Evolutionary conservation across 1,139 yeast genomes (phyloP), one percentile per base, ranked within the genome.

Genomic region (Kodamaea alishanica): DNA sequence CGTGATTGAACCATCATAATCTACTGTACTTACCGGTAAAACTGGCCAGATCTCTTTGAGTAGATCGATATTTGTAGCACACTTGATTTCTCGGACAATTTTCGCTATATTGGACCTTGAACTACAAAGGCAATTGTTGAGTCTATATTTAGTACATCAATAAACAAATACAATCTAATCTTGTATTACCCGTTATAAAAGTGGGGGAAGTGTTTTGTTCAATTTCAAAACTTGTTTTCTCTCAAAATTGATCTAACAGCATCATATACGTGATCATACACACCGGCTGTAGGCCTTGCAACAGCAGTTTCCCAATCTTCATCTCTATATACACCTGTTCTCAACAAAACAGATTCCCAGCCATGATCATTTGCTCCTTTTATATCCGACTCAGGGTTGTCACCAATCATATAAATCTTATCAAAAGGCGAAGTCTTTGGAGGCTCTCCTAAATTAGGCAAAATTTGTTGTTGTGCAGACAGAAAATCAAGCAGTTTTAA

Each of bases 361-460:
- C 96, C 96, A 56, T 81, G 80, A 42, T 70, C 70, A 52, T 84
- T 83, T 2, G 96, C 98, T 0, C 98, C 98, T 45, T 74, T 73
- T 35, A 92, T 92, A 56, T 92, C 98, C 37, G 90, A 80, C 24
- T 83, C 92, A 2, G 97, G 97, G 59, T 92, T 92, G 61, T 92
- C 98, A 23, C 98, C 98, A 25, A 92, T 86, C 98, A 92, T 92
- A 63, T 73, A 90, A 2, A 92, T 84, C 28, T 73, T 64, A 24
- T 67, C 60, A 47, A 79, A 79, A 3, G 79, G 78, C 6, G 71
- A 54, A n/a, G 48, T 38, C 7, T 39, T 38, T 2, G 77, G 78
- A 5, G 63, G 49, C 24, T 46, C 48, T 20, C 67, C 62, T 41
- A 75, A 57, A 26, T 54, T 55, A 1, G 79, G 79, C 38, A 66